phyloP scores from a whole-genome alignment of 495 filamentous ascomycete genomes.

The Podospora anserina region DNA sequence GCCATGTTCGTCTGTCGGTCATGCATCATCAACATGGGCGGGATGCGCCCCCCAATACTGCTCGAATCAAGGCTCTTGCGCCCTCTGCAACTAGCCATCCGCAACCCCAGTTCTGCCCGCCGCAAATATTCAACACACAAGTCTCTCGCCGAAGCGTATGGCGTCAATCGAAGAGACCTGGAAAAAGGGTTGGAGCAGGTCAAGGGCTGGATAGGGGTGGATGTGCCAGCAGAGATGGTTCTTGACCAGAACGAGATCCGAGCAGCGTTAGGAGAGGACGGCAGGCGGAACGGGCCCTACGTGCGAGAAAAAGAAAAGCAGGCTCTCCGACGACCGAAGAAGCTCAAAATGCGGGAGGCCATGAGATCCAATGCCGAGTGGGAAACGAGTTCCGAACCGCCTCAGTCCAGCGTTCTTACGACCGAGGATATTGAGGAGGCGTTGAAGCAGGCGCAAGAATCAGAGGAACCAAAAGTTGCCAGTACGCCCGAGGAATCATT shows the following conservation, averaged over 20 bases:
- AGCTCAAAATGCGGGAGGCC: not conserved
- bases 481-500: not conserved
- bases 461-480: not conserved
- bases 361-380: not conserved
- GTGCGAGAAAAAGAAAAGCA: not conserved
- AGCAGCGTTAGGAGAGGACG: not conserved
- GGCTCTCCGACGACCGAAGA: not conserved
- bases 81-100: slow-evolving; percentile 3
- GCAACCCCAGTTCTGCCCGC: slow-evolving; percentile 1
- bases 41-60: slow-evolving; percentile 10
- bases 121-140: not conserved
- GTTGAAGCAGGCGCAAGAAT: not conserved
- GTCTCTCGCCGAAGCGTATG: not conserved
- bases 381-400: not conserved
- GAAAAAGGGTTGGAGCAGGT: not conserved
- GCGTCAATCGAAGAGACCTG: not conserved
- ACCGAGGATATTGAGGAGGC: not conserved
- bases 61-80: slow-evolving; percentile 13
- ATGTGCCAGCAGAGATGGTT: not conserved
- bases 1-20: slow-evolving; percentile 43
- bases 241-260: not conserved
- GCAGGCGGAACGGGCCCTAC: not conserved
- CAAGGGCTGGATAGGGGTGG: not conserved
- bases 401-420: not conserved
- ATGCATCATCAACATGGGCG: slow-evolving; percentile 32